Conservation (phyloP, 2,329 filamentous ascomycete species). For the Stemphylium beticola region DNA sequence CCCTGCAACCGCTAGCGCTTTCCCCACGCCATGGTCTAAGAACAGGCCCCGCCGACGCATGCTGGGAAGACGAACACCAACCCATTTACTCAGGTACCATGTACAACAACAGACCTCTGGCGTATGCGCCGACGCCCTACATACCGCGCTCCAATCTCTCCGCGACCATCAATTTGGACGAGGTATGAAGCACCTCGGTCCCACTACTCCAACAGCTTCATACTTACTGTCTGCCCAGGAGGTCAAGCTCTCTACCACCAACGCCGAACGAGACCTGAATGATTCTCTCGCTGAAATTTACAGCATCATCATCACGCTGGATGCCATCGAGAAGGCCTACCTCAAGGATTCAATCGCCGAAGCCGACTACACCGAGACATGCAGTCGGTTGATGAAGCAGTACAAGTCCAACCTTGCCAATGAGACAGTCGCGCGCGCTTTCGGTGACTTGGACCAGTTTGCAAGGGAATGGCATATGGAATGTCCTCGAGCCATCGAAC, state of each 20-base stretch:
- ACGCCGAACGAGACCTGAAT: conserved; percentile 88
- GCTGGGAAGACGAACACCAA: background rate
- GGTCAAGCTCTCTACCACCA: conserved; percentile 86
- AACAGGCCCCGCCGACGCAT: conserved; percentile 23
- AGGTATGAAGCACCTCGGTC: conserved; percentile 60
- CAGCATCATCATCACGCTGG: conserved; percentile 93
- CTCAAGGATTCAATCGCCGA: conserved; percentile 94
- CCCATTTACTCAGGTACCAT: conserved; percentile 31
- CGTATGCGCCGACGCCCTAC: conserved; percentile 90
- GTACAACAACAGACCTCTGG: conserved; percentile 64
- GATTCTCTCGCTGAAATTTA: conserved; percentile 97
- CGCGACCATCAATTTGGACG: conserved; percentile 90
- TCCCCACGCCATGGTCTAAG: conserved; percentile 27
- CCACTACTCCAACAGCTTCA: background rate
- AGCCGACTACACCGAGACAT: conserved; percentile 93
- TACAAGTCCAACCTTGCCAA: conserved; percentile 94
- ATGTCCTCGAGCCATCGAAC: conserved; percentile 90
- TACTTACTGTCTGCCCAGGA: conserved; percentile 63
- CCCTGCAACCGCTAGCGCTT: conserved; percentile 25
- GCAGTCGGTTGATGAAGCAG: conserved; percentile 90
- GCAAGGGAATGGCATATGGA: conserved; percentile 93
- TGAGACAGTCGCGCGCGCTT: conserved; percentile 86
- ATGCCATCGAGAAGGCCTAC: conserved; percentile 95
- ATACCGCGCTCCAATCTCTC: conserved; percentile 82
- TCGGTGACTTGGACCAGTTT: conserved; percentile 87